Evolutionary conservation across 2,329 filamentous ascomycete genomes (phyloP), one percentile per base, ranked within the genome.

Genomic region (Esteya vermicola): DNA sequence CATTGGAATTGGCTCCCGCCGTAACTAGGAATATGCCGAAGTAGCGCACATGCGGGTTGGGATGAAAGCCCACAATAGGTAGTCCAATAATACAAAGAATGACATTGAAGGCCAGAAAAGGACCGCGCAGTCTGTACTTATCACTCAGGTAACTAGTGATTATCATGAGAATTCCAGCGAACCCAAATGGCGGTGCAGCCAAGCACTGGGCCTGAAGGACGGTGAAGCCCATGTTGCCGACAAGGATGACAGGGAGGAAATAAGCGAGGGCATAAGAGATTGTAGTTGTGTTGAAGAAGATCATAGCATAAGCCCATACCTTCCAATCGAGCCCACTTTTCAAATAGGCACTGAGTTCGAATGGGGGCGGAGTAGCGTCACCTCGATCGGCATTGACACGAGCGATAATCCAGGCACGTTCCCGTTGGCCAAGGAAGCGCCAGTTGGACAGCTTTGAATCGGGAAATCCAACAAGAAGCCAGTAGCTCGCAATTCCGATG

Each of bases 21-120:
- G 81, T 80, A n/a, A 75, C 70, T 36, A 88, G 61, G 61, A 88
- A 88, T 42, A 85, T 70, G 40, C 81, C 82, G 45, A 84, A 76
- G 57, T 85, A 86, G 33, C 80, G 71, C 9, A 76, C 71, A 2
- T 55, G 65, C 3, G 72, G 50, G 46, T 58, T 67, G 20, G 58
- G 52, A 33, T 71, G 65, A 62, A 78, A 88, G 26, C 81, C 82
- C 63, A 85, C 78, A 52, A 88, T 73, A 21, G 78, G 71, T 6
- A 86, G 61, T 3, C 82, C 83, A 41, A 85, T 68, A 36, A 86
- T 59, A 52, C 69, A 71, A 22, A 48, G 31, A 12, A 46, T 9
- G 20, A 10, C 39, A 61, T 85, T 85, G 58, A 70, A 65, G 41
- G 73, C 50, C 45, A 86, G 65, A 48, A 85, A 61, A 20, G 78